phyloP scores from a whole-genome alignment of 345 rosid species.

The Dovyalis caffra region DNA sequence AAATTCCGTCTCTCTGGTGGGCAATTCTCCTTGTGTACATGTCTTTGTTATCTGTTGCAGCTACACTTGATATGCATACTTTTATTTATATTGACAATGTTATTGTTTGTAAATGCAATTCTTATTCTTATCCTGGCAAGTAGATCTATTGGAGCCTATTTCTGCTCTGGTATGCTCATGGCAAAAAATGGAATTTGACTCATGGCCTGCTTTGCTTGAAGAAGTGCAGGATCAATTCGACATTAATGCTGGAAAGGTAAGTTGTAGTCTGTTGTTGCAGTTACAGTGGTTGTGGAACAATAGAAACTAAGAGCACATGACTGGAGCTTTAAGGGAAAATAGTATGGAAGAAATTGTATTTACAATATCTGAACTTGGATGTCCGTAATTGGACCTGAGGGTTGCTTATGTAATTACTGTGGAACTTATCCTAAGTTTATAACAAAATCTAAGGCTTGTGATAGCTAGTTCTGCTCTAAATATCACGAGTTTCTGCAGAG shows the following conservation, averaged over 20 bases:
- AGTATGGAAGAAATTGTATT: no score
- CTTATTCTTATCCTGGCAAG: constrained; percentile 12
- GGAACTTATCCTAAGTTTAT: neutral
- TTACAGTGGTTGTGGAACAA: no score
- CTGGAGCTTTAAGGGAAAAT: no score
- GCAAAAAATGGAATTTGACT: constrained; percentile 84
- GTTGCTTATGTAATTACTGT: neutral
- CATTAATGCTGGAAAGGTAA: constrained; percentile 77
- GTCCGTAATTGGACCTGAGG: no score
- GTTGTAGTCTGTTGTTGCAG: neutral
- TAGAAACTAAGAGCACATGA: no score
- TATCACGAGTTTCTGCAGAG: no score
- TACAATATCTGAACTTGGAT: no score
- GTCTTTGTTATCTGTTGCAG: neutral
- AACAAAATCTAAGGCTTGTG: no score
- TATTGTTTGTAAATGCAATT: constrained; percentile 2
- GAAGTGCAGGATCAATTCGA: constrained; percentile 84
- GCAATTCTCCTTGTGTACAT: constrained; percentile 8
- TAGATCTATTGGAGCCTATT: constrained; percentile 72
- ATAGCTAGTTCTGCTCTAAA: no score
- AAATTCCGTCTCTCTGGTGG: constrained; percentile 71
- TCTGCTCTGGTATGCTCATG: constrained; percentile 59
- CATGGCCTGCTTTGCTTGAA: constrained; percentile 83
- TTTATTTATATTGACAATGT: neutral
- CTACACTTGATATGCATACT: neutral